Conservation (phyloP, 805 yeast genomes). For the Suhomyces sp. region DNA sequence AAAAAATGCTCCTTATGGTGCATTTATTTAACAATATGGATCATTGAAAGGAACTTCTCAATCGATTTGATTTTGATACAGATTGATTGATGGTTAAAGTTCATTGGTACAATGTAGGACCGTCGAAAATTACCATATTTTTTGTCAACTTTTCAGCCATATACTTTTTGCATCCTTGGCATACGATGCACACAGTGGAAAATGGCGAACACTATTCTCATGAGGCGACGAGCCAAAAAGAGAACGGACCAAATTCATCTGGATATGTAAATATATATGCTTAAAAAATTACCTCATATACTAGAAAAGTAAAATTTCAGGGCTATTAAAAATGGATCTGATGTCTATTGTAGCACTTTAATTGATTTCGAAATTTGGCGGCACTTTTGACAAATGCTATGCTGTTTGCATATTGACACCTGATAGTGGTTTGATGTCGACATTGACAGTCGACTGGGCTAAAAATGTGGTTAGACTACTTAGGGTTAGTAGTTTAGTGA, state of each 20-base stretch:
- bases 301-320: background rate
- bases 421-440: background rate
- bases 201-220: background rate
- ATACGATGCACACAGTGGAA: background rate
- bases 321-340: background rate
- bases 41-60: background rate
- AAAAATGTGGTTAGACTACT: background rate
- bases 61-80: background rate
- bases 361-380: background rate
- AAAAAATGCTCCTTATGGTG: background rate
- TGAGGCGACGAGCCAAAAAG: background rate
- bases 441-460: background rate
- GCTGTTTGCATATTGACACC: background rate
- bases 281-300: background rate
- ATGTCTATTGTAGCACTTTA: background rate
- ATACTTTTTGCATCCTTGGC: background rate
- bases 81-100: background rate
- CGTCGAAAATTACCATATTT: background rate
- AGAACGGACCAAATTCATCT: background rate
- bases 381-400: background rate
- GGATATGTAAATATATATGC: too few relatives aligned
- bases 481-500: background rate
- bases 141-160: background rate
- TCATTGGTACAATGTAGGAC: background rate
- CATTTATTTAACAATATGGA: background rate